Conservation (phyloP, 768 basidiomycete species). For the Mycena vitilis region DNA sequence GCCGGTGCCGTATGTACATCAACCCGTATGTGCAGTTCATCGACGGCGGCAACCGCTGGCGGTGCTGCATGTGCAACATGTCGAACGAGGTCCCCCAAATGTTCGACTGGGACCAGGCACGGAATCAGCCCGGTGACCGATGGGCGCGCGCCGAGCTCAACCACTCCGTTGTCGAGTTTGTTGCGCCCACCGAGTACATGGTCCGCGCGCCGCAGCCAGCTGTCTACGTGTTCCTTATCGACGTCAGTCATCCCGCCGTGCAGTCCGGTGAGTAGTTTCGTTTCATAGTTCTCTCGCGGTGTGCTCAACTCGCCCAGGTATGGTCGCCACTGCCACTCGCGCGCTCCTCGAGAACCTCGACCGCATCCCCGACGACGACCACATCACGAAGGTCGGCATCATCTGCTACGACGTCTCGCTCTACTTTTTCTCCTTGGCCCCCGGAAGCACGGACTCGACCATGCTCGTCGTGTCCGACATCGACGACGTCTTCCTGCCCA, state of each 20-base stretch:
- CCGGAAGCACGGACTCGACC: slow-evolving; percentile 79
- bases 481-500: slow-evolving; percentile 97
- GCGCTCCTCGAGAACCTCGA: slow-evolving; percentile 96
- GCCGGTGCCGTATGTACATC: slow-evolving; percentile 96
- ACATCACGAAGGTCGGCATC: slow-evolving; percentile 91
- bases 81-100: slow-evolving; percentile 98
- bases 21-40: slow-evolving; percentile 98
- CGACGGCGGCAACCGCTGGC: slow-evolving; percentile 98
- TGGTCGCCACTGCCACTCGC: slow-evolving; percentile 98
- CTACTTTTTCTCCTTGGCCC: slow-evolving; percentile 95
- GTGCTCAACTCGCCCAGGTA: slow-evolving; percentile 61
- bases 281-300: not conserved
- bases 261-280: slow-evolving; percentile 73
- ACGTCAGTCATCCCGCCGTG: slow-evolving; percentile 92
- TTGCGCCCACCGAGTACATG: slow-evolving; percentile 99
- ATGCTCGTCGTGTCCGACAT: slow-evolving; percentile 99
- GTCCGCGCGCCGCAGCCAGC: slow-evolving; percentile 98
- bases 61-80: slow-evolving; percentile 99
- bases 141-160: slow-evolving; percentile 96
- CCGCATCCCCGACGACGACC: slow-evolving; percentile 94
- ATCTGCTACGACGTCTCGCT: slow-evolving; percentile 92
- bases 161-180: slow-evolving; percentile 93
- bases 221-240: slow-evolving; percentile 96
- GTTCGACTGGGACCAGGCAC: slow-evolving; percentile 97
- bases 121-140: slow-evolving; percentile 94